Evolutionary conservation across 164 flowering plant species (phyloP), one percentile per base, ranked within the genome.

Genomic region (Hamamelis virginiana): DNA sequence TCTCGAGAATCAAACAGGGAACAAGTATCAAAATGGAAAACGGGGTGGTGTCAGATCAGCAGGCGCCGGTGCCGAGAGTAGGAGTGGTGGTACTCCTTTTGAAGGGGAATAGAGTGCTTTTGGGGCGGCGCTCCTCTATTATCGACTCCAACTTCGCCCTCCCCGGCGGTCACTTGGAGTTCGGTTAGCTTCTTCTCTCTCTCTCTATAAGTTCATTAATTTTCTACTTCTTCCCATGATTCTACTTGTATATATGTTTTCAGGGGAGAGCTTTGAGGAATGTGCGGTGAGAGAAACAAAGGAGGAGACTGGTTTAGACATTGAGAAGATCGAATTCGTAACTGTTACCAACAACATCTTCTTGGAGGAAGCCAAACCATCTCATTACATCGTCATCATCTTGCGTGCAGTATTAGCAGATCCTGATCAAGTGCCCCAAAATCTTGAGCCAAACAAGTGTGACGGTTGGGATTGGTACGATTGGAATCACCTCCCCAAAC

Each of bases 101-200:
- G 11, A 87, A 82, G 65, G 90, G 78, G 8, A 78, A 71, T 16
- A 64, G 69, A 27, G 85, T 88, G 11, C 75, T 91, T 14, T 19
- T 88, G 66, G 93, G 97, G 15, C 82, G 79, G 28, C 87, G 66
- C 69, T 71, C 86, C 78, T 47, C 89, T 69, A 48, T 77, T 65
- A 91, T 89, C 62, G 44, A 75, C 71, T 77, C 84, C 75, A 83
- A 88, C 74, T 91, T 79, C 68, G 89, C 95, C 13, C 91, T 88
- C 61, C 93, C 97, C 64, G 95, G 97, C 64, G 97, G 97, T 75
- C 93, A 87, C 82, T 93, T 91, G 66, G 97, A 91, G 70, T 90
- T 89, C 72, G 94, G 97, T 88, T 46, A 50, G 77, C 64, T 43
- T 11, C 43, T 57, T 45, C 64, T 65, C 58, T 71, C 69, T 41